Evolutionary conservation across 2,329 filamentous ascomycete species (phyloP).

Genomic region (Knufia petricola): DNA sequence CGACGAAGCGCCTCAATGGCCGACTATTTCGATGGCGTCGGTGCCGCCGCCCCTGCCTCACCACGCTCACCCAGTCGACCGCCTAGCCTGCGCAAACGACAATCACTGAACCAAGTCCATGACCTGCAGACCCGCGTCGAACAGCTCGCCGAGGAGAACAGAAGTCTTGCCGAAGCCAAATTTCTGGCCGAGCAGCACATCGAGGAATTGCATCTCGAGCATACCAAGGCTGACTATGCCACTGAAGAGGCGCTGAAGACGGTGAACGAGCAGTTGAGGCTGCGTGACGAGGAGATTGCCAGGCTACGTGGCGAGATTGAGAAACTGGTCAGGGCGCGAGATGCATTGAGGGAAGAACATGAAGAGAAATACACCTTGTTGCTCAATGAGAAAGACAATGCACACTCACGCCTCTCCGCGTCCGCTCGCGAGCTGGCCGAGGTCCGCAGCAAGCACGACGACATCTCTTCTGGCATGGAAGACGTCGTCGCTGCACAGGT

Average conservation of each 20-base stretch:
- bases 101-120: slow-evolving; percentile 87
- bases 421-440: slow-evolving; percentile 60
- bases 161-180: slow-evolving; percentile 63
- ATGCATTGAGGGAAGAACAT: slow-evolving; percentile 66
- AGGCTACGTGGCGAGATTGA: slow-evolving; percentile 71
- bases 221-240: slow-evolving; percentile 42
- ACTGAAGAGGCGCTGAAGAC: slow-evolving; percentile 48
- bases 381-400: slow-evolving; percentile 52
- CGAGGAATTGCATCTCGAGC: slow-evolving; percentile 45
- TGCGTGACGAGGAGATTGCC: slow-evolving; percentile 81
- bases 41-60: slow-evolving; percentile 65
- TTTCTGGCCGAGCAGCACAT: slow-evolving; percentile 57
- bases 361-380: slow-evolving; percentile 60
- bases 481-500: slow-evolving; percentile 53
- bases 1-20: slow-evolving; percentile 63
- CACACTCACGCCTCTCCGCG: slow-evolving; percentile 46
- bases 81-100: slow-evolving; percentile 89
- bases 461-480: slow-evolving; percentile 54
- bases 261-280: slow-evolving; percentile 60
- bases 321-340: slow-evolving; percentile 73
- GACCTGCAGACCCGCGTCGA: slow-evolving; percentile 83
- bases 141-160: slow-evolving; percentile 76
- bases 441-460: slow-evolving; percentile 53
- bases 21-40: slow-evolving; percentile 90
- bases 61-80: slow-evolving; percentile 88